A percentile compares a stretch with the other conserved stretches of the same genome.
Evolutionary conservation across 352 stramenopile species (phyloP).

Genomic region (Phytophthora uliginosa): DNA sequence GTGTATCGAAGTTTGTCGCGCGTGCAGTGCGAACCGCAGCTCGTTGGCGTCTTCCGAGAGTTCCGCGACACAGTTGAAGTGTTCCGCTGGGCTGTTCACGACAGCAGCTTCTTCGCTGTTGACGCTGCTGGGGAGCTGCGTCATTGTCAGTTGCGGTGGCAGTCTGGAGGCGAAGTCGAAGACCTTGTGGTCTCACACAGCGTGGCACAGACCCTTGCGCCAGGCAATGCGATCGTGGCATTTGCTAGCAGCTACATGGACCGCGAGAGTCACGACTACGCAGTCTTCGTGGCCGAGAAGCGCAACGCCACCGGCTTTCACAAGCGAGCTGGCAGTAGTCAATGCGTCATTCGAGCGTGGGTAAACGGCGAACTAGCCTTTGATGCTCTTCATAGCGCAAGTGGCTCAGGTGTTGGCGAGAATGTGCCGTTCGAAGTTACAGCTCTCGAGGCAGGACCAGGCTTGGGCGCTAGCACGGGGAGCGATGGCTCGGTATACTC

Average conservation of each 20-base stretch:
- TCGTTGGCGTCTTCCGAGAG: constrained; percentile 56
- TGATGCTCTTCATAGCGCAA: constrained; percentile 43
- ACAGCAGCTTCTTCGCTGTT: constrained; percentile 59
- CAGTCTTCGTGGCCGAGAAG: constrained; percentile 63
- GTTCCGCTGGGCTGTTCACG: constrained; percentile 59
- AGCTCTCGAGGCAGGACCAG: constrained; percentile 44
- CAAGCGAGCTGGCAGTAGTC: constrained; percentile 7
- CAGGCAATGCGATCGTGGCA: constrained; percentile 34
- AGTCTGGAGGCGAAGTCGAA: constrained; percentile 52
- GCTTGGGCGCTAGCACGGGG: constrained; percentile 12
- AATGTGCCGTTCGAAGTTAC: constrained; percentile 51
- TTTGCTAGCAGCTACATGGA: constrained; percentile 43
- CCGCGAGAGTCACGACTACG: constrained; percentile 63
- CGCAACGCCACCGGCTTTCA: not conserved
- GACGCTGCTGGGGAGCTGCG: constrained; percentile 47
- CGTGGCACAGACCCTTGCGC: constrained; percentile 27
- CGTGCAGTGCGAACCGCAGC: constrained; percentile 56
- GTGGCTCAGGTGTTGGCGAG: constrained; percentile 20
- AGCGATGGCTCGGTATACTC: constrained; percentile 18
- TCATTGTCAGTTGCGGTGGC: constrained; percentile 48
- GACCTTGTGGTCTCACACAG: constrained; percentile 48
- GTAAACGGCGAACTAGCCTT: constrained; percentile 59
- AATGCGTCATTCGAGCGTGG: constrained; percentile 56
- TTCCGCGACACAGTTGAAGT: constrained; percentile 49
- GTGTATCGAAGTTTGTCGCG: constrained; percentile 61